A percentile compares a stretch with the other conserved stretches of the same genome.
phyloP scores from a whole-genome alignment of 139 green algal genomes.

The Raphidocelis subcapitata region DNA sequence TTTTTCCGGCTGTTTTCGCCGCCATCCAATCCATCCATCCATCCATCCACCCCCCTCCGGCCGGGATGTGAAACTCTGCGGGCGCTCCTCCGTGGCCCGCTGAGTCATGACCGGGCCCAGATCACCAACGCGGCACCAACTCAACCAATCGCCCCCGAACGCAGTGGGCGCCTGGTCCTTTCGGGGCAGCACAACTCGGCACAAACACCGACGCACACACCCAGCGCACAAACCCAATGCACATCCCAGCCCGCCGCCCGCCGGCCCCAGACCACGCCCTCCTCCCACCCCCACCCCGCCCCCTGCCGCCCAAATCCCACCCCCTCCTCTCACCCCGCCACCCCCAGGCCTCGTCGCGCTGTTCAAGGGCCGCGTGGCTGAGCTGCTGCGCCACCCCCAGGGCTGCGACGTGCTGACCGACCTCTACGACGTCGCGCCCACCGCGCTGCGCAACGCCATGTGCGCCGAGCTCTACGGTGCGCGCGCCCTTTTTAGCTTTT shows the following conservation, averaged over 20 bases:
- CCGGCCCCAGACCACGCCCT: no score
- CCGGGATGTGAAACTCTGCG: slow-evolving; percentile 55
- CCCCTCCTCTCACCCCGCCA: not conserved
- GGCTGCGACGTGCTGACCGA: slow-evolving; percentile 80
- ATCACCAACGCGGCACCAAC: slow-evolving; percentile 38
- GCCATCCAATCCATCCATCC: no score
- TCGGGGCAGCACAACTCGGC: slow-evolving; percentile 12
- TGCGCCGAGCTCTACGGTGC: slow-evolving; percentile 82
- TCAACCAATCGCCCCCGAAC: slow-evolving; percentile 33
- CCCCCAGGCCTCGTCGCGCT: slow-evolving; percentile 61
- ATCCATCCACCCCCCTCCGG: no score
- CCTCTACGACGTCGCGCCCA: slow-evolving; percentile 61
- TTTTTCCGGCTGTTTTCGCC: no score
- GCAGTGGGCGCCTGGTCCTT: slow-evolving; percentile 15
- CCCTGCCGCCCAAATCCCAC: not conserved
- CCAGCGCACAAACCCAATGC: no score
- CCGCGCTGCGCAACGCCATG: slow-evolving; percentile 60
- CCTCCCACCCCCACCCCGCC: not conserved
- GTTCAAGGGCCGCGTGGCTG: slow-evolving; percentile 68
- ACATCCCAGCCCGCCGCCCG: no score
- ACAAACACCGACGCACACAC: no score
- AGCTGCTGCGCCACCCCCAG: slow-evolving; percentile 82
- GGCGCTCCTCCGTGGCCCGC: not conserved
- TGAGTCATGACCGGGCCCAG: slow-evolving; percentile 61
- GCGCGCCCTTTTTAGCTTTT: no score